These are phyloP conservation scores for Russula sp. DNA, from an alignment of 768 basidiomycete species.

Conservation along the genomic window DNA sequence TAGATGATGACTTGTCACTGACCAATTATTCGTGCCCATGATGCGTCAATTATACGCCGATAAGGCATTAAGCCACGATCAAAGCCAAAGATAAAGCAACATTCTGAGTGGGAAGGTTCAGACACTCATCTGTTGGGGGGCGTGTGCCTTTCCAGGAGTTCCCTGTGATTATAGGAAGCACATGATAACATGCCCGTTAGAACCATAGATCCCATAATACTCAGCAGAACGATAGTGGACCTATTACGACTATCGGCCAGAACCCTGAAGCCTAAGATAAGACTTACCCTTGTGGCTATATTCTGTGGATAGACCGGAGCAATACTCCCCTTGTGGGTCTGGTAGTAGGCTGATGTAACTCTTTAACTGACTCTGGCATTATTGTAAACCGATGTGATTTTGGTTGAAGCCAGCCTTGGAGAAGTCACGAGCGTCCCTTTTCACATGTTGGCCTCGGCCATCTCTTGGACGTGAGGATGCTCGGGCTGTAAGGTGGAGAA, in stretches of 20 bases:
- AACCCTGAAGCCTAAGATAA: neutral
- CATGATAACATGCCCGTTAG: neutral
- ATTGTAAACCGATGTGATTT: neutral
- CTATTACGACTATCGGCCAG: neutral
- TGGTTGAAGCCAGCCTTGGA: neutral
- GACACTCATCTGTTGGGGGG: too few species aligned
- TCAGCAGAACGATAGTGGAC: neutral
- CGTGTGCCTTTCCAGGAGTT: neutral
- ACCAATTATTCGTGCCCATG: too few species aligned
- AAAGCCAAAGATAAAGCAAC: too few species aligned
- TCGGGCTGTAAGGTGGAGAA: too few species aligned
- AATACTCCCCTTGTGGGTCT: neutral
- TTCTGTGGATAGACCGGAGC: neutral
- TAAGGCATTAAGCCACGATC: too few species aligned
- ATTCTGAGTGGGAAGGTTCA: too few species aligned
- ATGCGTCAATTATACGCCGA: too few species aligned
- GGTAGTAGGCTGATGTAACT: neutral
- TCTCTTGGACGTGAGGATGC: neutral
- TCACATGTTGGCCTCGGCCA: neutral
- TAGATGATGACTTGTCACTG: too few species aligned
- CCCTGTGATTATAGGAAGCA: neutral
- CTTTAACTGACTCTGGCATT: too few species aligned
- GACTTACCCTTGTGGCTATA: neutral
- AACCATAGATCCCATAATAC: neutral
- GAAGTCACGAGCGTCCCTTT: conserved; percentile 7